Evolutionary conservation across 345 rosid species (phyloP).

Genomic region (Syzygium oleosum): DNA sequence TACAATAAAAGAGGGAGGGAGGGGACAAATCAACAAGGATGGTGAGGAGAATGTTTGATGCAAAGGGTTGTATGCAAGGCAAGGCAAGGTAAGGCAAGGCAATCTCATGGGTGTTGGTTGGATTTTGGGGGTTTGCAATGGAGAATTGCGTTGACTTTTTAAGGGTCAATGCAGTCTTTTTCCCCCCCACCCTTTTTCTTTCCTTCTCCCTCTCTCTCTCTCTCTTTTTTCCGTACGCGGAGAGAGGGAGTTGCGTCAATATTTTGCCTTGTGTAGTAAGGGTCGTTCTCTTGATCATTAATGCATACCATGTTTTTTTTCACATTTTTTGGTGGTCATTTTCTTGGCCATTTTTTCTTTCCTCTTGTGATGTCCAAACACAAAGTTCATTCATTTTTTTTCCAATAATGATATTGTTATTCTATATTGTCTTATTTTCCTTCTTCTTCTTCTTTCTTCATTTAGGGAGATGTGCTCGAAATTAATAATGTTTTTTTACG

Average conservation of each 20-base stretch:
- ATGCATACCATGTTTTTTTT: neutral
- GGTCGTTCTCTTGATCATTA: neutral
- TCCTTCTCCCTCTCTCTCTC: too few species aligned
- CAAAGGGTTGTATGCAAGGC: neutral
- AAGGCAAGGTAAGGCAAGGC: too few species aligned
- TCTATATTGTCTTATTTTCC: too few species aligned
- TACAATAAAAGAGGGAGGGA: neutral
- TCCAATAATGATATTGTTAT: neutral
- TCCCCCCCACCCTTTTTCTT: neutral
- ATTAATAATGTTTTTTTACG: neutral
- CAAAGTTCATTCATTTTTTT: neutral
- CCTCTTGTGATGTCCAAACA: neutral
- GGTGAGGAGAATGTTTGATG: neutral
- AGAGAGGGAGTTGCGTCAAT: neutral
- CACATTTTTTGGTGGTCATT: neutral
- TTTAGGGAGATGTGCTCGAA: neutral
- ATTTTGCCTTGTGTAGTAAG: neutral
- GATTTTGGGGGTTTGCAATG: neutral
- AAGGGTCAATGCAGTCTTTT: neutral
- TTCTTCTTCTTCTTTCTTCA: fast-evolving
- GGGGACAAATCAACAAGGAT: neutral
- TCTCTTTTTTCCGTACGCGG: neutral
- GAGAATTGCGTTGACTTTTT: neutral
- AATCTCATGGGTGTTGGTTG: neutral
- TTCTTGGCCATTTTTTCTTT: neutral